Conservation (phyloP, 495 filamentous ascomycete species). For the Echria macrotheca region DNA sequence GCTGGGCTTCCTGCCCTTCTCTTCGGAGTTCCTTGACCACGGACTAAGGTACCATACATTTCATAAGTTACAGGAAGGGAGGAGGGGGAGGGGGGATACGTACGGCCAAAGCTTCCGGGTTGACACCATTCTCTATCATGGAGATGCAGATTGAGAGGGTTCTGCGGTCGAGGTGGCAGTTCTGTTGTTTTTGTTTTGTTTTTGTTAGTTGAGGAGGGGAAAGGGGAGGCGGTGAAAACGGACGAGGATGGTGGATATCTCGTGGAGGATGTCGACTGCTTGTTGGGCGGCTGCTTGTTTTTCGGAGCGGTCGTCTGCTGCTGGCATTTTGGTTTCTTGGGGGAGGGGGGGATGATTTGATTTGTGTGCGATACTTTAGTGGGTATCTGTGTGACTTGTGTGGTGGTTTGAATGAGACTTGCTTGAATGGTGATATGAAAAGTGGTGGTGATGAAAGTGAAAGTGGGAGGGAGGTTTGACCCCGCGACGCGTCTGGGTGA, state of each 20-base stretch:
- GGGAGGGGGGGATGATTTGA: neutral
- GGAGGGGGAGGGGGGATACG: conserved; percentile 24
- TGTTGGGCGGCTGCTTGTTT: conserved; percentile 91
- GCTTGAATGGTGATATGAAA: too few relatives aligned
- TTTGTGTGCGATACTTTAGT: neutral
- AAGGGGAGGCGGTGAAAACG: conserved; percentile 5
- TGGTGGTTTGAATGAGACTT: neutral
- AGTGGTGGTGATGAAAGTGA: neutral
- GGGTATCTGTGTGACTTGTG: neutral
- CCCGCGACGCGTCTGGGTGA: too few relatives aligned
- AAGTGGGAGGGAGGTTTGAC: neutral
- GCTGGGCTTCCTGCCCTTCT: conserved; percentile 47
- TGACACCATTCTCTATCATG: conserved; percentile 94
- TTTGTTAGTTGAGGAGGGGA: neutral
- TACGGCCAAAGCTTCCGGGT: conserved; percentile 92
- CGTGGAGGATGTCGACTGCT: conserved; percentile 90
- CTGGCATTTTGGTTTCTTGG: conserved; percentile 19
- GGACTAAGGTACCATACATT: conserved; percentile 38
- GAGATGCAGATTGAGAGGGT: conserved; percentile 92
- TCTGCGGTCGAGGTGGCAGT: conserved; percentile 84
- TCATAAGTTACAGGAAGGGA: neutral
- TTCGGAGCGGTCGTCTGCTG: conserved; percentile 45
- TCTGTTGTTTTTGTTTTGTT: conserved; percentile 45
- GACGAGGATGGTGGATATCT: conserved; percentile 87
- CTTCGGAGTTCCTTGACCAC: conserved; percentile 69